Base-by-base conservation (phyloP, 2,329 filamentous ascomycete species). In the Geoglossum cookeanum region DNA sequence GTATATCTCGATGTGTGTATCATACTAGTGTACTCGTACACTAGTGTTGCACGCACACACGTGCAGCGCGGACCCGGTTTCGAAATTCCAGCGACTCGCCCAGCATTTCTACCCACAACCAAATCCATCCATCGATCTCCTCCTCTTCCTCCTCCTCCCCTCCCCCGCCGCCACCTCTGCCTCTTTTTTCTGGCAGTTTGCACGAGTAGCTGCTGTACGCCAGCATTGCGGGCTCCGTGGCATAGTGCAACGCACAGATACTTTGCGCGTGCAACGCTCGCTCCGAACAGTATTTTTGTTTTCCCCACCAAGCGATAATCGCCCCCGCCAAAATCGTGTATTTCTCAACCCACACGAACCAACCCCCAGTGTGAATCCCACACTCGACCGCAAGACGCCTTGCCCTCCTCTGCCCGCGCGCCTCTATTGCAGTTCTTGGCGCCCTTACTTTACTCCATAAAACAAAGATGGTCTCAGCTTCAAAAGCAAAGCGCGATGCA, bases 401-500 rank as follows among this genome's bases (percentile, higher is more conserved):
- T 17, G 5, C 17, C n/a, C 3, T 13, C 42, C n/a, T 45, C n/a
- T 45, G 13, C 3, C 17, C 4, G 6, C 4, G 4, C 15, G 9
- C 15, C n/a, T 17, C 13, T 13, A 22, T 45, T 13, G 17, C 3
- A 4, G 9, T 45, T 22, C 17, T 9, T 13, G 22, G 22, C 42
- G 17, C 9, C 13, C 17, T 22, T 22, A 22, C 17, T 37, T 53
- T 22, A n/a, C 9, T 35, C 30, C 22, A 37, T 3, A 1, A 35
- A n/a, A 27, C 5, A 44, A 61, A 62, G 54, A 83, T 83, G 80
- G 79, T 83, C 63, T 83, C 80, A 66, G 79, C 80, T 67, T 83
- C 80, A 60, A 84, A 84, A 71, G 80, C 80, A 64, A 80, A 80
- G 67, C 79, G 80, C 68, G 69, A 82, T 70, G 80, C 80, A 63